Percentiles rank a stretch among this genome's conserved stretches.
Conservation (phyloP, 805 yeast species). For the Metschnikowia vanudenii region DNA sequence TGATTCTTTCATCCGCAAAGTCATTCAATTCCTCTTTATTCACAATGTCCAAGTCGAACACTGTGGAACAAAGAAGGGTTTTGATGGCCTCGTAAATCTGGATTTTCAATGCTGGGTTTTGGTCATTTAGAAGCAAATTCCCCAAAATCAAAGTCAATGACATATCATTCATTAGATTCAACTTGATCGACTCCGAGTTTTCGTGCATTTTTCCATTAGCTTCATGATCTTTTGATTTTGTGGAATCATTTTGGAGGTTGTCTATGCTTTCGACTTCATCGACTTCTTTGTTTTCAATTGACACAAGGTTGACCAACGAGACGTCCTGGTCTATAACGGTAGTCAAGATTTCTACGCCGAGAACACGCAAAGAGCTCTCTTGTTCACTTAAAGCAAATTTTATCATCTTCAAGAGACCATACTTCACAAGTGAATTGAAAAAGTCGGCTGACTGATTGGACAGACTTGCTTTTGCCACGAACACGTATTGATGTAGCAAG, state of each 20-base stretch:
- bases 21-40: slow-evolving; percentile 5
- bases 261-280: slow-evolving; percentile 21
- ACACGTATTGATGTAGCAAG: slow-evolving; percentile 75
- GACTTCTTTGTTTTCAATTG: slow-evolving; percentile 24
- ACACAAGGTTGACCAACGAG: slow-evolving; percentile 47
- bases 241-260: neutral
- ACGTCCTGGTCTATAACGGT: slow-evolving; percentile 84
- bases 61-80: slow-evolving; percentile 60
- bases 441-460: slow-evolving; percentile 61
- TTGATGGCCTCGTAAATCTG: slow-evolving; percentile 85
- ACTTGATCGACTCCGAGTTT: slow-evolving; percentile 22
- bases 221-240: slow-evolving; percentile 2
- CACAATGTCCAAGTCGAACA: slow-evolving; percentile 12
- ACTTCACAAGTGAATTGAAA: slow-evolving; percentile 58
- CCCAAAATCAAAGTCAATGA: slow-evolving; percentile 55
- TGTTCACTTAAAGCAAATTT: slow-evolving; percentile 65
- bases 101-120: slow-evolving; percentile 68
- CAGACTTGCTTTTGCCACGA: slow-evolving; percentile 68
- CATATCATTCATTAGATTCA: slow-evolving; percentile 53
- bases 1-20: neutral
- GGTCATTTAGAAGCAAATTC: slow-evolving; percentile 59
- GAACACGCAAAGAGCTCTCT: slow-evolving; percentile 49
- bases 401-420: slow-evolving; percentile 69
- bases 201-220: slow-evolving; percentile 18
- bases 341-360: slow-evolving; percentile 79